Conservation (phyloP, 73 alveolate species). For the Symbiodinium natans region DNA sequence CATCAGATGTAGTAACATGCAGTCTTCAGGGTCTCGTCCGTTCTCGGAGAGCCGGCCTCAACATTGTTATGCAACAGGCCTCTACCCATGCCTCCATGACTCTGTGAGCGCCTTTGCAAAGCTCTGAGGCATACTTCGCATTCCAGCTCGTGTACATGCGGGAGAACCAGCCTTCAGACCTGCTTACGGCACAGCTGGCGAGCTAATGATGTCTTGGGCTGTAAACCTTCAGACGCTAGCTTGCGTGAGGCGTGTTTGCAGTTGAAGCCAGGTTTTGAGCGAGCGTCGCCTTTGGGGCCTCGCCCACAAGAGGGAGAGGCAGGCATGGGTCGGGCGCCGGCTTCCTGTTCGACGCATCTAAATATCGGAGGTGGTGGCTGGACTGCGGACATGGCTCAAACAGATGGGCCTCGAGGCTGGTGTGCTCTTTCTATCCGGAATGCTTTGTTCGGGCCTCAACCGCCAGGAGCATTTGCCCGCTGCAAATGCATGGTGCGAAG, state of each 20-base stretch:
- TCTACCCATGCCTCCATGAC: too few relatives aligned
- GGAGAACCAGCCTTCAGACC: slow-evolving; percentile 93
- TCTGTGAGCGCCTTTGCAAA: too few relatives aligned
- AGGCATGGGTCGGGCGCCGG: too few relatives aligned
- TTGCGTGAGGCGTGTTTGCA: too few relatives aligned
- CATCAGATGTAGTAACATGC: too few relatives aligned
- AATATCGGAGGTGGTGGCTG: slow-evolving; percentile 35
- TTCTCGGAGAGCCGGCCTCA: background rate
- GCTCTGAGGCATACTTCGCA: background rate
- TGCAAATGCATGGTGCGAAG: slow-evolving; percentile 80
- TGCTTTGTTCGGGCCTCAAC: too few relatives aligned
- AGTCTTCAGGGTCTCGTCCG: too few relatives aligned
- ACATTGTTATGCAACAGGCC: too few relatives aligned
- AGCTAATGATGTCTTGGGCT: background rate
- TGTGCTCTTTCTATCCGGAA: background rate
- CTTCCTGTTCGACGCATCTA: background rate
- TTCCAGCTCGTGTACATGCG: slow-evolving; percentile 23
- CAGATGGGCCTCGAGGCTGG: slow-evolving; percentile 60
- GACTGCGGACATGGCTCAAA: slow-evolving; percentile 38
- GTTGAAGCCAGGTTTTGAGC: slow-evolving; percentile 38
- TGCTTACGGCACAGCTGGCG: slow-evolving; percentile 72
- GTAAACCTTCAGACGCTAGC: background rate
- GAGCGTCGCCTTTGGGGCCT: slow-evolving; percentile 79
- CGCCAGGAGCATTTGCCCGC: slow-evolving; percentile 55
- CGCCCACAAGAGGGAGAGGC: slow-evolving; percentile 73